Evolutionary conservation across 345 rosid species (phyloP), one percentile per base, ranked within the genome.

Genomic region (Hibiscus mutabilis): DNA sequence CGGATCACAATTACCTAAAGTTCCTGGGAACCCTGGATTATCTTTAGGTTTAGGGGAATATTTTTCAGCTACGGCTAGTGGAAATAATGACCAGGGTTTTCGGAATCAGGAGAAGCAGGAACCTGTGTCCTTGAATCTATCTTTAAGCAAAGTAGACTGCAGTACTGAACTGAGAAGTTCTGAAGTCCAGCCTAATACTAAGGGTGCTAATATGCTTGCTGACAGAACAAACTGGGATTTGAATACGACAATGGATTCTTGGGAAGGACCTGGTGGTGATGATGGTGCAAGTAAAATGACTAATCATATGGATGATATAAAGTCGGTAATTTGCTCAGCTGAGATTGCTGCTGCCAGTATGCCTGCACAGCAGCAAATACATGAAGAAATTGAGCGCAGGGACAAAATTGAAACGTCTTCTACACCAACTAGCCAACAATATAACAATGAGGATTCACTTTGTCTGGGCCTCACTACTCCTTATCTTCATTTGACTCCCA

Each of bases 181-280:
- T 52, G 63, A 60, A 52, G 69, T 69, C 60, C 65, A 52, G 72
- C 70, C 62, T 64, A 77, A 71, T 61, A 70, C 46, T 24, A 60
- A 72, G 42, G 78, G 72, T 60, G 73, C 64, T 40, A 71, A 67
- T 69, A 60, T 58, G 55, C 58, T 58, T 42, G 69, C 84, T 56
- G 83, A 80, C 73, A 83, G 97, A 83, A 82, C 86, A 60, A 89
- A 86, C 37, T 93, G 96, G 97, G 97, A 93, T 76, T 82, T 93
- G 81, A 93, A 91, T 81, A 88, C 88, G 27, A 86, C 93, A 62
- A 86, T 91, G 96, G 98, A 93, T 88, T 78, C 81, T 58, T 91
- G 97, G 97, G 91, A 82, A 79, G 88, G 76, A 73, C 56, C 81
- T 81, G 63, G 42, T 47, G 70, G 74, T 70, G 82, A 81, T 75